phyloP scores from a whole-genome alignment of 352 stramenopile genomes.

The Saprolegnia diclina region DNA sequence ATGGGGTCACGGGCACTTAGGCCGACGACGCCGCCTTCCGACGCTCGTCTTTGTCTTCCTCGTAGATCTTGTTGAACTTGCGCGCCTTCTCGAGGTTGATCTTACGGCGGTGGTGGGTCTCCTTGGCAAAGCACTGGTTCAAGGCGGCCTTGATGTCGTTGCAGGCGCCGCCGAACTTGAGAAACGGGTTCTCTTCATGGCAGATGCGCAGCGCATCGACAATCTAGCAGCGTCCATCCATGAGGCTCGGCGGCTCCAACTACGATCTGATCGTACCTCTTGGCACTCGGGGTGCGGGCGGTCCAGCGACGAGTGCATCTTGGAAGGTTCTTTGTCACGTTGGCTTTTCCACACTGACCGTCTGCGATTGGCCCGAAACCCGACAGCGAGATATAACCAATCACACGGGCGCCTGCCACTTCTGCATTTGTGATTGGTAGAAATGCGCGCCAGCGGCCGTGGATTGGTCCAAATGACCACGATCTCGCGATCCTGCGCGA shows the following conservation, averaged over 20 bases:
- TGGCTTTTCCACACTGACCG: not conserved
- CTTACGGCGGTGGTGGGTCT: constrained; percentile 56
- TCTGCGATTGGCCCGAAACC: not conserved
- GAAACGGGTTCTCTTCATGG: constrained; percentile 64
- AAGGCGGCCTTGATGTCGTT: constrained; percentile 64
- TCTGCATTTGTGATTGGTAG: not conserved
- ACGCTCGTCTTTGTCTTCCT: constrained; percentile 15
- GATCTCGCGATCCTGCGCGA: no score
- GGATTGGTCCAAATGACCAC: not conserved
- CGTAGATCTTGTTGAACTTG: constrained; percentile 31
- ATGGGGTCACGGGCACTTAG: no score
- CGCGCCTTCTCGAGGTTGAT: constrained; percentile 62
- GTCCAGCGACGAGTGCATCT: constrained; percentile 76
- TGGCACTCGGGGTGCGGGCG: constrained; percentile 77
- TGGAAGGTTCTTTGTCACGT: not conserved
- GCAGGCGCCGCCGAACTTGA: constrained; percentile 75
- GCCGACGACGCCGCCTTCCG: not conserved
- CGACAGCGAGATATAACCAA: not conserved
- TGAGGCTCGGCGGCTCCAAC: not conserved
- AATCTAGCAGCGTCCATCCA: constrained; percentile 36
- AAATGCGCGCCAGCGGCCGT: not conserved
- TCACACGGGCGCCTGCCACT: not conserved
- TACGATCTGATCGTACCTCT: constrained; percentile 33
- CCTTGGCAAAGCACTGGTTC: constrained; percentile 69
- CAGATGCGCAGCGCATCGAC: constrained; percentile 61